Base-by-base conservation (phyloP, 345 rosid genomes). In the Orychophragmus violaceus region DNA sequence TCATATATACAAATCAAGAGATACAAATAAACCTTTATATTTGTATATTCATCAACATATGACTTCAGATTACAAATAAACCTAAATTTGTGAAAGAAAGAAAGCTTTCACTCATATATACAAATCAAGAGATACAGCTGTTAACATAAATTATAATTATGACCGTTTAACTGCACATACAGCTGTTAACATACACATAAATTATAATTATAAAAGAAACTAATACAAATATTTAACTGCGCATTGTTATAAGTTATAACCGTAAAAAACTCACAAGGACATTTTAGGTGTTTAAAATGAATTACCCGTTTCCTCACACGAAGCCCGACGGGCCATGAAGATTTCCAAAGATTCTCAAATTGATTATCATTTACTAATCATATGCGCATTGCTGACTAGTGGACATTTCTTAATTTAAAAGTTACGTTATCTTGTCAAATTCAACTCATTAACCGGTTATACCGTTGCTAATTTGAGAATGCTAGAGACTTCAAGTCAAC, bases 61-160 rank as follows among this genome's bases (percentile, higher is more conserved):
- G 28, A 44, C 9, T 0, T 18, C 19, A 11, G 4, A 29, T 13
- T 16, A 45, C n/a, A 18, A 44, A 6, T 11, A 41, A 5, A 27
- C 11, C 22, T 42, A 39, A n/a, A 39, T 39, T 39, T 42, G 19
- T 14, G 10, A 14, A 16, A n/a, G 8, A 52, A 17, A 24, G 29
- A 5, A 44, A 8, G 48, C 1, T 27, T 22, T 36, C 59, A 51
- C 46, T 8, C 24, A 22, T 49, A 32, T 22, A 32, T n/a, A 32
- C n/a, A 35, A 33, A 64, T 14, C 45, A 62, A 35, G 59, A 64
- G 59, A 64, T 45, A 50, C 27, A 48, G 22, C 21, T 48, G 11
- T 11, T 23, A 48, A n/a, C n/a, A n/a, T n/a, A 22, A 5, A 48
- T 5, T 24, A 48, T 48, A 48, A 10, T 2, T n/a, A n/a, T n/a